Conservation (phyloP, 1,284 basidiomycete genomes). For the Takashimella koratensis region DNA sequence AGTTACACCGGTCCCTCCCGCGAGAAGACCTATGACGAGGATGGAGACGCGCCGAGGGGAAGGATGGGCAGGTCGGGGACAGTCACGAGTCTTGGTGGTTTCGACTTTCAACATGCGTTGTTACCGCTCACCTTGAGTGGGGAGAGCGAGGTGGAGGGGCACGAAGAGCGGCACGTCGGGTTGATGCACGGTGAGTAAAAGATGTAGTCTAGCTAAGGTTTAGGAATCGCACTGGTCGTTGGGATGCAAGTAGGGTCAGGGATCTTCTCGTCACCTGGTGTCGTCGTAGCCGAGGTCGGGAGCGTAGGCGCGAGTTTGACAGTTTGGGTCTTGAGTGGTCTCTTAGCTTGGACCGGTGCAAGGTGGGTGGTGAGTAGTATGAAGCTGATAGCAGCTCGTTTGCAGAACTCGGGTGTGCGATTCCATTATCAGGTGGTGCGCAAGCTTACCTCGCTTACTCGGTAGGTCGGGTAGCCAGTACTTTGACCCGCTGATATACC, state of each 20-base stretch:
- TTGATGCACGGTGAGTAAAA: constrained; percentile 63
- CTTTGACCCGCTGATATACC: background rate
- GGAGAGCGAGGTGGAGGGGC: constrained; percentile 58
- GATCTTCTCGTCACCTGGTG: constrained; percentile 88
- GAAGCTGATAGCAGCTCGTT: constrained; percentile 60
- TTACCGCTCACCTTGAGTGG: constrained; percentile 71
- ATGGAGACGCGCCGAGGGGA: constrained; percentile 45
- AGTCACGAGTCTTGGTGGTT: constrained; percentile 57
- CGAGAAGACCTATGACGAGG: constrained; percentile 20
- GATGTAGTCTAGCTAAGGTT: background rate
- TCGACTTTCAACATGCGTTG: constrained; percentile 71
- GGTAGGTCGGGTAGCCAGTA: constrained; percentile 17
- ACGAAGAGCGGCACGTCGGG: constrained; percentile 68
- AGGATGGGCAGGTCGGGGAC: constrained; percentile 58
- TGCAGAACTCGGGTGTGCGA: constrained; percentile 65
- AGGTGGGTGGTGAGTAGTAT: constrained; percentile 25
- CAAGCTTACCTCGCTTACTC: constrained; percentile 88
- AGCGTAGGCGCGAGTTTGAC: constrained; percentile 77
- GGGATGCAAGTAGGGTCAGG: constrained; percentile 87
- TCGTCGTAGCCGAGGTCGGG: constrained; percentile 80
- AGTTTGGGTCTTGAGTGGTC: constrained; percentile 74
- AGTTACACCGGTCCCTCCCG: constrained; percentile 22
- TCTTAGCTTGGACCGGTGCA: constrained; percentile 89
- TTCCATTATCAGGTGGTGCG: constrained; percentile 69
- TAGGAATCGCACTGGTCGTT: constrained; percentile 78